These are phyloP conservation scores for Cladosporium sphaerospermum DNA, from an alignment of 2,329 filamentous ascomycete genomes.

Conservation along the genomic window DNA sequence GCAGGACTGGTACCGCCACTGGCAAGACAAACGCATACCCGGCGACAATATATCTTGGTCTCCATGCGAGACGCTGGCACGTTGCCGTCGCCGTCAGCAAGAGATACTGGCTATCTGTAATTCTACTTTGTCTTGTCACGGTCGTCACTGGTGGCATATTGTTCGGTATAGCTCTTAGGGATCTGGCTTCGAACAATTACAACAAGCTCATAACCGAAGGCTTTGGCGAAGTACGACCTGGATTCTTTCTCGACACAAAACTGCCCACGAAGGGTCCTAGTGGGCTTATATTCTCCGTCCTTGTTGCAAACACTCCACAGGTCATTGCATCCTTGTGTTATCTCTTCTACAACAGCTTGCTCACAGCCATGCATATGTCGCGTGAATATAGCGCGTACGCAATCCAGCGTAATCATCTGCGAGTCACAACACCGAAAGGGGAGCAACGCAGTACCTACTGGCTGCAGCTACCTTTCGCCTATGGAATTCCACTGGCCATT, in stretches of 20 bases:
- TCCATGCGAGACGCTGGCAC: not conserved
- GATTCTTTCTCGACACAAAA: not conserved
- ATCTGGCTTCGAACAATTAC: not conserved
- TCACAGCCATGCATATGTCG: conserved; percentile 42
- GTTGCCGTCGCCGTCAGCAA: not conserved
- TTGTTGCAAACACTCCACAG: conserved; percentile 45
- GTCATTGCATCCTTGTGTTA: conserved; percentile 42
- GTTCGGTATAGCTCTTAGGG: not conserved
- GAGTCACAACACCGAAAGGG: conserved; percentile 33
- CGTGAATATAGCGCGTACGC: conserved; percentile 43
- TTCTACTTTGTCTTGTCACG: not conserved
- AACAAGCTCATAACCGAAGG: not conserved
- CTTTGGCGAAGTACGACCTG: not conserved
- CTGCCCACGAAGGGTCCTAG: not conserved
- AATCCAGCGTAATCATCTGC: conserved; percentile 26
- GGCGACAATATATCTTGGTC: not conserved
- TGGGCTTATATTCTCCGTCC: conserved; percentile 14
- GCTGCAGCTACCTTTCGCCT: conserved; percentile 35
- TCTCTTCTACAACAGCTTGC: conserved; percentile 39
- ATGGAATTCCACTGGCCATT: conserved; percentile 32
- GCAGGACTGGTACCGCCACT: not conserved
- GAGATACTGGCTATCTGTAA: not conserved
- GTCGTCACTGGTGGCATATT: not conserved
- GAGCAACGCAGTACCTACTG: conserved; percentile 38
- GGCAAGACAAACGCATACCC: not conserved